Evolutionary conservation across 1,139 yeast species (phyloP), one percentile per base, ranked within the genome.

Genomic region (Suhomyces bribrorum): DNA sequence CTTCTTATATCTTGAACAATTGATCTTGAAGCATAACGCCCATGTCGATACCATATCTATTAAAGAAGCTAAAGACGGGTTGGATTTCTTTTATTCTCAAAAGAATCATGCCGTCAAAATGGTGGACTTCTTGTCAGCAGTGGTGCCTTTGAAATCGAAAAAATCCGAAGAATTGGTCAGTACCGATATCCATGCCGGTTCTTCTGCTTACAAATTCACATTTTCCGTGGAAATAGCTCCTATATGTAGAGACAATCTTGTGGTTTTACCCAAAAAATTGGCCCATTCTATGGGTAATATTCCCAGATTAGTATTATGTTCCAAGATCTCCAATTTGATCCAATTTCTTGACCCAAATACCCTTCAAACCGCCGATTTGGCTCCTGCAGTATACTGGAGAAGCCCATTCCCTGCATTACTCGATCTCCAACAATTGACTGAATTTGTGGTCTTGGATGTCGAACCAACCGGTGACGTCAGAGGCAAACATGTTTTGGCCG

Each of bases 241-340:
- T n/a, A 81, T 94, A 34, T 94, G 98, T 76, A 84, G 95, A 61
- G 99, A 92, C 59, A 98, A 94, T 59, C 75, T 94, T 51, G 95
- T 94, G 23, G 86, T 90, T 32, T 72, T 94, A 47, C 98, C 98
- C 22, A 79, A 81, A 55, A 81, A 81, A 52, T 63, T 92, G 47
- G 98, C 99, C 3, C 79, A 82, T 49, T 77, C 88, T 11, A 62
- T 89, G 69, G 96, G 97, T 46, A 85, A 86, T 59, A 86, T 92
- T 42, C 69, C 90, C 18, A 84, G 87, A 57, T 69, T 90, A 44
- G 97, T 88, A 5, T 62, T 94, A 41, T 92, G 98, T 69, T 79
- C 87, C 36, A 87, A 86, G 54, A 70, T 92, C 40, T 75, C 95
- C 26, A 90, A 87, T 62, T 68, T 86, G 44, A 49, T 92, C 28